Base-by-base conservation (phyloP, 345 rosid species). In the Eucalyptus viminalis region DNA sequence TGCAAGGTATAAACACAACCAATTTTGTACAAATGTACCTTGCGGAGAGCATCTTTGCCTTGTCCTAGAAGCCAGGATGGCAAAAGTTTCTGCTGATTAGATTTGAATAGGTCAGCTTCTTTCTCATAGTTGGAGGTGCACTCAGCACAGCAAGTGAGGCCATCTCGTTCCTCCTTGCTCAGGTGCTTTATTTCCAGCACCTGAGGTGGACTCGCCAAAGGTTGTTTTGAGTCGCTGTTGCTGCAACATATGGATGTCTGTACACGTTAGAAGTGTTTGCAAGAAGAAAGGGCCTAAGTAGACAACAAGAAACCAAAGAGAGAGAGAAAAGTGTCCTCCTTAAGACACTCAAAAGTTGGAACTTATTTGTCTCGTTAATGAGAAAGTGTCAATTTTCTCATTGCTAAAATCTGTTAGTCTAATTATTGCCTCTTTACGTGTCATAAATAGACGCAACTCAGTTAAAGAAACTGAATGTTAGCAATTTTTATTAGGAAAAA, bases 1-100 rank as follows among this genome's bases (percentile, higher is more conserved):
- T 22, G 83, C 83, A 76, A 76, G 47, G 85, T 37, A 21, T 22
- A 76, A 76, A 40, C 85, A 76, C 13, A 76, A 76, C 29, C 29
- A 21, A 76, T 21, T 76, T 76, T 21, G 29, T 40, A 10, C 29
- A 4, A 76, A 76, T 43, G n/a, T 91, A 97, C 98, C 97, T 94
- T 95, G 86, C 88, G 94, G 89, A 89, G 90, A 90, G 90, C 88
- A 86, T 88, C 93, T 13, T 90, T 88, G 87, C 90, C 91, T 49
- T 93, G 94, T 89, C 93, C 86, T 88, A 95, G 96, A 58, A 95
- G 93, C 98, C 99, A 96, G 89, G 94, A 91, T 34, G 96, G 98
- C 90, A 95, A 91, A 67, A 91, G 91, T 56, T 94, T 95, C 80
- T 94, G 91, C 22, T 92, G 95, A 88, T 88, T 89, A 62, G 96